phyloP scores from a whole-genome alignment of 2,329 filamentous ascomycete species.

The Plenodomus lindquistii region DNA sequence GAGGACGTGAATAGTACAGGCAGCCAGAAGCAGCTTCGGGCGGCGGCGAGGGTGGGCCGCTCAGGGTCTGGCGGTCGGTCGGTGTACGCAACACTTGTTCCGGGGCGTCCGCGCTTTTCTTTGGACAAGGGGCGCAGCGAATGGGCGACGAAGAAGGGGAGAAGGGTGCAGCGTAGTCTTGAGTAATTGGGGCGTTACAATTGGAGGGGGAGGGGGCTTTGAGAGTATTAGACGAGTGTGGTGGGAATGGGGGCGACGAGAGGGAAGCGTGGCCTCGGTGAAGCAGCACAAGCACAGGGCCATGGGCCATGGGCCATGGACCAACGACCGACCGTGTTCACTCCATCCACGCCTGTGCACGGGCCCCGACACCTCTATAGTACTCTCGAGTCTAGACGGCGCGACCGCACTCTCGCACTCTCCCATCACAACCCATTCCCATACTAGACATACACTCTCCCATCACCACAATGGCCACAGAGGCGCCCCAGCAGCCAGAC shows the following conservation, averaged over 20 bases:
- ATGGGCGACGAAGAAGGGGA: constrained; percentile 18
- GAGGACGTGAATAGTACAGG: constrained; percentile 4
- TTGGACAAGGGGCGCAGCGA: constrained; percentile 23
- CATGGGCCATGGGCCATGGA: neutral
- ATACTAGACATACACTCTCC: constrained; percentile 1
- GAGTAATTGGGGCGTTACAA: neutral
- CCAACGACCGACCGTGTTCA: neutral
- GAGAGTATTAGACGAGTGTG: constrained; percentile 1
- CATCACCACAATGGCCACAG: constrained; percentile 33
- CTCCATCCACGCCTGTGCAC: neutral
- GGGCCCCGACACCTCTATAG: neutral
- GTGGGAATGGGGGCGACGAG: constrained; percentile 4
- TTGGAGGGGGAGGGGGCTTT: constrained; percentile 5
- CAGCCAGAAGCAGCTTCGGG: constrained; percentile 10
- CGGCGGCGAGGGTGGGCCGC: constrained; percentile 13
- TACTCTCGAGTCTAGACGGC: no score
- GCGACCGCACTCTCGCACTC: neutral
- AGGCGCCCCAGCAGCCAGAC: constrained; percentile 19
- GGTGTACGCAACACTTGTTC: constrained; percentile 31
- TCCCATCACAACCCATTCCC: neutral
- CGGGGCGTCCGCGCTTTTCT: constrained; percentile 29
- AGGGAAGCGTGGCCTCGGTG: constrained; percentile 19
- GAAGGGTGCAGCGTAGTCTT: neutral
- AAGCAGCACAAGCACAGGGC: constrained; percentile 2
- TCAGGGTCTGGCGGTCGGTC: constrained; percentile 29